Evolutionary conservation across 768 basidiomycete genomes (phyloP), one percentile per base, ranked within the genome.

Genomic region (Suillus tomentosus): DNA sequence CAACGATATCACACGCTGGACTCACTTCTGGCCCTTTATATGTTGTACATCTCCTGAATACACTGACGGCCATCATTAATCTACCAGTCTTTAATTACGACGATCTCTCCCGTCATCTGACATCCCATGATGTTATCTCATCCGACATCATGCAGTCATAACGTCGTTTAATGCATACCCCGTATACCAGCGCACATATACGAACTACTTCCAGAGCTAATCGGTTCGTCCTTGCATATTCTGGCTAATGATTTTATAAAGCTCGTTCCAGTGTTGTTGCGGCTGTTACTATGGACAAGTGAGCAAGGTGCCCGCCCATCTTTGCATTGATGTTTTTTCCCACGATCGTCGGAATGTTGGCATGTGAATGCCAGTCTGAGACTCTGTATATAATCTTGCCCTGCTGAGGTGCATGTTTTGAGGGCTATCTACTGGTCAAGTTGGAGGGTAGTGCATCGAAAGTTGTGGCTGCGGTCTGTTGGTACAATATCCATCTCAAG

Each of bases 331-430:
- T 17, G 42, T 42, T 42, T 42, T 22, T 22, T 6, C 24, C 11
- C n/a, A n/a, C 45, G 1, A 5, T 48, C 22, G n/a, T 13, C 7
- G 22, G 5, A 5, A 48, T 48, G 2, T 22, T 48, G 13, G 22
- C 22, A 48, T 48, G 22, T 11, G 47, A 22, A 13, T 14, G 47
- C 47, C 5, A 22, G 47, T 48, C 22, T n/a, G n/a, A n/a, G n/a
- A 47, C n/a, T 22, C 11, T 5, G 22, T 48, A 13, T 13, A 6
- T 7, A 14, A 2, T 48, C 47, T 2, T 14, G n/a, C 22, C 11
- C n/a, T 98, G 97, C 68, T 92, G 95, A 2, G 91, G 92, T 8
- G 87, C n/a, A 92, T 70, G 91, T 90, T 62, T 70, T 98, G 89
- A 93, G 61, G 93, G 96, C 0, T 81, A 85, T 67, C 78, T 97